phyloP scores from a whole-genome alignment of 192 early-diverging fungal genomes.

The Thamnidium elegans region DNA sequence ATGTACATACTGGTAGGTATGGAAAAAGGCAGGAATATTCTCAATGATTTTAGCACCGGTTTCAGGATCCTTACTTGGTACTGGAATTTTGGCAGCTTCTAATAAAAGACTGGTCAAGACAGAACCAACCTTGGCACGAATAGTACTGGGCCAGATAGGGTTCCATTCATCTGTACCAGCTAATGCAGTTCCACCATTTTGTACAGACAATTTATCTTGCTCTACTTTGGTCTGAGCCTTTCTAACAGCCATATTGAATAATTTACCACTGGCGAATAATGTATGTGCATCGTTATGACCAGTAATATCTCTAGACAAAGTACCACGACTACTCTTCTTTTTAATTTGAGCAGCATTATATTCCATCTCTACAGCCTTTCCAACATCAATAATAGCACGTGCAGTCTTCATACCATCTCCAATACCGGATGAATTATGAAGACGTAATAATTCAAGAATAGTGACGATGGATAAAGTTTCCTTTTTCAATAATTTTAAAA shows the following conservation, averaged over 20 bases:
- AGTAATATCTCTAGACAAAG: conserved; percentile 44
- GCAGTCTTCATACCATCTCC: conserved; percentile 57
- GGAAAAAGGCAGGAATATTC: conserved; percentile 78
- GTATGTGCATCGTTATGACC: conserved; percentile 57
- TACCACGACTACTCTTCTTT: conserved; percentile 52
- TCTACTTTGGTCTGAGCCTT: conserved; percentile 58
- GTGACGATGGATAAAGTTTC: conserved; percentile 81
- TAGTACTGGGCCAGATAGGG: conserved; percentile 36
- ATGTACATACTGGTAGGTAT: conserved; percentile 57
- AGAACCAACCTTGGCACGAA: conserved; percentile 47
- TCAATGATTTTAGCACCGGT: conserved; percentile 51
- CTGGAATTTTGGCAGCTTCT: conserved; percentile 68
- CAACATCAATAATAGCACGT: conserved; percentile 59
- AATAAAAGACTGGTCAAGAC: conserved; percentile 59
- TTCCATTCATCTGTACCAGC: conserved; percentile 25
- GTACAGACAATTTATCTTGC: conserved; percentile 13
- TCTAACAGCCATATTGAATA: conserved; percentile 81
- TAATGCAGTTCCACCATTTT: conserved; percentile 22
- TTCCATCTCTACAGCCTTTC: conserved; percentile 78
- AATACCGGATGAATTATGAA: conserved; percentile 49
- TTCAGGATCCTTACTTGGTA: conserved; percentile 54
- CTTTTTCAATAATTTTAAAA: conserved; percentile 60
- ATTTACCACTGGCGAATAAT: conserved; percentile 69
- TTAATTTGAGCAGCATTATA: conserved; percentile 76
- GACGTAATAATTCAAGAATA: conserved; percentile 75